Evolutionary conservation across 768 basidiomycete species (phyloP).

Genomic region (Boletus tomentosulus): DNA sequence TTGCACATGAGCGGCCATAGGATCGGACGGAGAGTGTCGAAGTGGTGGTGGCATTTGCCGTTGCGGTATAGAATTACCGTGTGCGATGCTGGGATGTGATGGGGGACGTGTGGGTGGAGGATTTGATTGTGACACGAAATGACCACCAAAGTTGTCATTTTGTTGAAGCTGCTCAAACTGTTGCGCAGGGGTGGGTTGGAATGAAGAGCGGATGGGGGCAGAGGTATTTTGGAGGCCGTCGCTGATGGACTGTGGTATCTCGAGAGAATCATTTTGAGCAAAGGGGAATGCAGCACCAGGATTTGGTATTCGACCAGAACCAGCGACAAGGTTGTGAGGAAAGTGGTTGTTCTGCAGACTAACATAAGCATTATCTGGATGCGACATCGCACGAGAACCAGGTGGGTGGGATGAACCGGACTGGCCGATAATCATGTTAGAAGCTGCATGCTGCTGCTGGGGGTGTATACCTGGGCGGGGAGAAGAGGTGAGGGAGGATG

Average conservation of each 20-base stretch:
- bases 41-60: slow-evolving; percentile 34
- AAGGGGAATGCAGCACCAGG: slow-evolving; percentile 39
- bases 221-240: slow-evolving; percentile 38
- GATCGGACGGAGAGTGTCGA: slow-evolving; percentile 49
- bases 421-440: slow-evolving; percentile 30
- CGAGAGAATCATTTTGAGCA: slow-evolving; percentile 43
- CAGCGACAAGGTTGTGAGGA: slow-evolving; percentile 28
- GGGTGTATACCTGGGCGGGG: slow-evolving; percentile 28
- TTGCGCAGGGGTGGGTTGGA: slow-evolving; percentile 61
- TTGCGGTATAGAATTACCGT: slow-evolving; percentile 30
- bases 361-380: slow-evolving; percentile 45
- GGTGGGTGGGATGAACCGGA: slow-evolving; percentile 29
- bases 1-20: slow-evolving; percentile 36
- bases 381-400: slow-evolving; percentile 38
- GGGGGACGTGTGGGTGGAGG: slow-evolving; percentile 41
- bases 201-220: slow-evolving; percentile 35
- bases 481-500: slow-evolving; percentile 28
- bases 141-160: slow-evolving; percentile 29
- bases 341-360: slow-evolving; percentile 38
- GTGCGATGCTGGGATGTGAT: slow-evolving; percentile 35
- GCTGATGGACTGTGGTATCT: slow-evolving; percentile 42
- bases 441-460: slow-evolving; percentile 26
- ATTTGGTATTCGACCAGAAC: slow-evolving; percentile 34
- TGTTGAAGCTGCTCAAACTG: slow-evolving; percentile 55
- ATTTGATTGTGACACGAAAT: slow-evolving; percentile 38